Percentiles rank a stretch among this genome's conserved stretches.
Conservation (phyloP, 345 rosid genomes). For the Salix dunnii region DNA sequence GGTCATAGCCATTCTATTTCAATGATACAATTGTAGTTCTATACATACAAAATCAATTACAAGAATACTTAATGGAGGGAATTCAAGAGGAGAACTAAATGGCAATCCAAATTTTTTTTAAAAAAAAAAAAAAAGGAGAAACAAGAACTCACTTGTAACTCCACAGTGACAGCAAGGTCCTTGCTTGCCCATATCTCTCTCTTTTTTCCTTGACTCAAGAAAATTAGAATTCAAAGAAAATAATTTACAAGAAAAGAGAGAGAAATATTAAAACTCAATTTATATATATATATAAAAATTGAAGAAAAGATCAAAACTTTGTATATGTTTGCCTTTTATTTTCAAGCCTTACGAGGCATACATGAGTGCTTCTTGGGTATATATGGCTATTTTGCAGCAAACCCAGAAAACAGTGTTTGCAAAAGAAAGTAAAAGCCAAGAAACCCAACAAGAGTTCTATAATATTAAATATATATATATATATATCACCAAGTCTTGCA, state of each 20-base stretch:
- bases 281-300: conserved; percentile 8
- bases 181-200: conserved; percentile 80
- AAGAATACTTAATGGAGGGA: conserved; percentile 2
- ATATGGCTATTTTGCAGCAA: conserved; percentile 34
- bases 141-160: conserved; percentile 96
- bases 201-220: conserved; percentile 20
- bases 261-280: conserved; percentile 5
- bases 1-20: conserved; percentile 19
- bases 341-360: conserved; percentile 34
- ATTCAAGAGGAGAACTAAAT: background rate
- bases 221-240: conserved; percentile 22
- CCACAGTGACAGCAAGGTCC: conserved; percentile 99
- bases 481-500: conserved; percentile 4
- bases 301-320: conserved; percentile 11
- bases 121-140: conserved; percentile 33
- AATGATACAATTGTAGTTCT: conserved; percentile 10
- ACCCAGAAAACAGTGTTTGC: conserved; percentile 38
- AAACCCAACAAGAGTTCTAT: conserved; percentile 33
- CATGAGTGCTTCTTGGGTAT: conserved; percentile 16
- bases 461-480: no score
- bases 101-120: conserved; percentile 7
- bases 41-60: conserved; percentile 10
- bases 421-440: conserved; percentile 35
- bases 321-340: conserved; percentile 13
- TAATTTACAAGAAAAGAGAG: conserved; percentile 6